phyloP scores from a whole-genome alignment of 2,329 filamentous ascomycete species.

The Phaeosphaeria sp. region DNA sequence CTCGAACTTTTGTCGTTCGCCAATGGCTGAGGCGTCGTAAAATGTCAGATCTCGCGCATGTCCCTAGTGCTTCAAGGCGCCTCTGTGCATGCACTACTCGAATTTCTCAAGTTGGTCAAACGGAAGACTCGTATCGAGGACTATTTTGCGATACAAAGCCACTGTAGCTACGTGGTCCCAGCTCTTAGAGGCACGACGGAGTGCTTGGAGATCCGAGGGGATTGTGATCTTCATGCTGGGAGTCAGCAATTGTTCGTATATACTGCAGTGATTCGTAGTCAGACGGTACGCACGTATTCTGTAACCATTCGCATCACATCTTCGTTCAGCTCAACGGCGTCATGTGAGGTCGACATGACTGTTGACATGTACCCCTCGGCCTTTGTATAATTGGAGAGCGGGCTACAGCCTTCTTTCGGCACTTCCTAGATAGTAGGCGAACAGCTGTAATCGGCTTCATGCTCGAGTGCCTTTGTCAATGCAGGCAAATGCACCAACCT shows the following conservation, averaged over 20 bases:
- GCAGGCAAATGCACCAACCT: too few relatives aligned
- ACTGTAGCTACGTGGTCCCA: slow-evolving; percentile 9
- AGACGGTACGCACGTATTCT: neutral
- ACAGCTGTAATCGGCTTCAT: too few relatives aligned
- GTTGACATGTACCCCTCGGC: too few relatives aligned
- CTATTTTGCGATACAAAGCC: slow-evolving; percentile 7
- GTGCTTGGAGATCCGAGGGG: slow-evolving; percentile 9
- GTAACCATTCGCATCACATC: slow-evolving; percentile 7
- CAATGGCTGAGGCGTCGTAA: too few relatives aligned
- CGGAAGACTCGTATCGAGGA: slow-evolving; percentile 3
- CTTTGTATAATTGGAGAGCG: too few relatives aligned
- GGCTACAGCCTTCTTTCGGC: too few relatives aligned
- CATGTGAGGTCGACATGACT: neutral
- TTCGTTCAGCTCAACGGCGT: neutral
- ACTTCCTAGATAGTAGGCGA: too few relatives aligned
- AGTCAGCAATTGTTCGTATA: neutral
- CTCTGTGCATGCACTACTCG: slow-evolving; percentile 4
- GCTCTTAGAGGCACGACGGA: slow-evolving; percentile 6
- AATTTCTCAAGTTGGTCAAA: slow-evolving; percentile 5
- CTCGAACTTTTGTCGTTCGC: too few relatives aligned
- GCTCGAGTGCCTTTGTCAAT: too few relatives aligned
- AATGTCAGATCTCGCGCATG: too few relatives aligned
- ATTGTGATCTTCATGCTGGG: slow-evolving; percentile 2
- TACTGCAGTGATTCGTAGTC: neutral
- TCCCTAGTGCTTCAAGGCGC: too few relatives aligned